phyloP scores from a whole-genome alignment of 176 grass and related monocot species.

The Urochloa ruziziensis region DNA sequence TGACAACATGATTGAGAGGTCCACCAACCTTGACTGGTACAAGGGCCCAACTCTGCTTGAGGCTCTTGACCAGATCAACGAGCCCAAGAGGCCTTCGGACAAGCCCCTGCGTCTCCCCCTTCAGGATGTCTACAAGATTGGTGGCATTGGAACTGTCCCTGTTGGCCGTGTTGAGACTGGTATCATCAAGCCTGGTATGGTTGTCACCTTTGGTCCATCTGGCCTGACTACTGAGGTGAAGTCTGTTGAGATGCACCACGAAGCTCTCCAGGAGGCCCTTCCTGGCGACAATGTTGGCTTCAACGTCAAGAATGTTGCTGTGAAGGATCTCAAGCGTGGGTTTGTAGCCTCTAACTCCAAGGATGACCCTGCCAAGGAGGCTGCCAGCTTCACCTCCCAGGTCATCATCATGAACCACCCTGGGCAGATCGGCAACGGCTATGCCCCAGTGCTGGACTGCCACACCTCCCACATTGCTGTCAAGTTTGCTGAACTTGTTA shows the following conservation, averaged over 20 bases:
- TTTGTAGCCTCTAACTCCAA: constrained; percentile 87
- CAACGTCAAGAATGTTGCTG: not conserved
- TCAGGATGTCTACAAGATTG: not conserved
- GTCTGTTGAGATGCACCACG: not conserved
- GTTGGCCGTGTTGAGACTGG: not conserved
- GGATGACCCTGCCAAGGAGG: constrained; percentile 94
- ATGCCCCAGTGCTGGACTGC: constrained; percentile 83
- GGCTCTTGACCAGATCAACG: not conserved
- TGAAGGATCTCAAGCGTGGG: constrained; percentile 36
- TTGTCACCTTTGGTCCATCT: not conserved
- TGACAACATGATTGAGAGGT: too few relatives aligned
- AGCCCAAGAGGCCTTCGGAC: not conserved
- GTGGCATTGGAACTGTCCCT: not conserved
- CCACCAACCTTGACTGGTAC: too few relatives aligned
- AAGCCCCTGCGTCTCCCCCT: not conserved
- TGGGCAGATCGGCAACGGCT: constrained; percentile 88
- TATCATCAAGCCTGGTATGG: not conserved
- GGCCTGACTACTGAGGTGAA: not conserved
- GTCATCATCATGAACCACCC: constrained; percentile 99
- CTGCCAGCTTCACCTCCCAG: constrained; percentile 77
- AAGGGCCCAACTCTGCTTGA: too few relatives aligned
- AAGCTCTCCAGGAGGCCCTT: not conserved
- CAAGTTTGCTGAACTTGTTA: constrained; percentile 82
- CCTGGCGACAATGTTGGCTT: not conserved
- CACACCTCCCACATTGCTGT: constrained; percentile 97